Conservation (phyloP, 306 rosid genomes). For the Acacia confusa region DNA sequence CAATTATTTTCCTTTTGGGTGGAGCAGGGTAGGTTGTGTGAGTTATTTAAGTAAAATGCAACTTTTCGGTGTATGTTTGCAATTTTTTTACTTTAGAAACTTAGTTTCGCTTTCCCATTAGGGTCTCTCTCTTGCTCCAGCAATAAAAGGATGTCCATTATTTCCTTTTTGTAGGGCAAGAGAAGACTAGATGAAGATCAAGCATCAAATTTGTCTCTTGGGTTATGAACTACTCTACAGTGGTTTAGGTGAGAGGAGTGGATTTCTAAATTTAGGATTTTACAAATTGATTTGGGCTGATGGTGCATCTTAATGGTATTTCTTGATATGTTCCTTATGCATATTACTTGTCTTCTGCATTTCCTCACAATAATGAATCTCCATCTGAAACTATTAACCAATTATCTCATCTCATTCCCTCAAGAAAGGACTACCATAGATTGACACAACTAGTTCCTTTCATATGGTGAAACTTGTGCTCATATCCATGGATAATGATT, state of each 20-base stretch:
- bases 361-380: conserved; percentile 18
- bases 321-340: conserved; percentile 9
- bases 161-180: conserved; percentile 80
- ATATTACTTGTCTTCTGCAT: conserved; percentile 13
- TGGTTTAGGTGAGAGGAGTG: conserved; percentile 43
- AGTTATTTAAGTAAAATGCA: neutral
- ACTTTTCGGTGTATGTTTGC: conserved; percentile 14
- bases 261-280: conserved; percentile 30
- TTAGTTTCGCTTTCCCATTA: conserved; percentile 16
- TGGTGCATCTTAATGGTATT: conserved; percentile 27
- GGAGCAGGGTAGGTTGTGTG: neutral
- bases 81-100: conserved; percentile 9
- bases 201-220: conserved; percentile 58
- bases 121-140: conserved; percentile 53
- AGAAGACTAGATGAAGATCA: conserved; percentile 88
- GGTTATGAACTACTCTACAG: conserved; percentile 44
- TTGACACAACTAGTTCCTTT: conserved; percentile 15
- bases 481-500: neutral
- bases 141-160: conserved; percentile 60
- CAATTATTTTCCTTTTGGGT: neutral
- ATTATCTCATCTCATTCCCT: neutral
- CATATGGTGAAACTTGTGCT: neutral
- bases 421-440: neutral
- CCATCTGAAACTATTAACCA: conserved; percentile 14
- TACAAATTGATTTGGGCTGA: conserved; percentile 13